Conservation (phyloP, 2,329 filamentous ascomycete genomes). For the Fusarium sp. region DNA sequence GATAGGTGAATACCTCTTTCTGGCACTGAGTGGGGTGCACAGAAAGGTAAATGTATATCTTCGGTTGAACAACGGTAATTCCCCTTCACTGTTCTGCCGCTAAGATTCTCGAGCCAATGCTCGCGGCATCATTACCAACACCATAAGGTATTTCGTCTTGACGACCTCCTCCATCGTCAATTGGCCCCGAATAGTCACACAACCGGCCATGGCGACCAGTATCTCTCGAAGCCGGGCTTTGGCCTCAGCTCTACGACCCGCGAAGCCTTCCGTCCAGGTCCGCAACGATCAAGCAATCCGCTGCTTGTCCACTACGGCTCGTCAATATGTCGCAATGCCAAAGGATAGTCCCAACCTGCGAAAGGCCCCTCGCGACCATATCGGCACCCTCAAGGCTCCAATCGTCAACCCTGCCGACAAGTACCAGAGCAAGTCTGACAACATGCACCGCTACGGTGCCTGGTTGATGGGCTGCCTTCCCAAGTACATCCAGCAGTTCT, state of each 20-base stretch:
- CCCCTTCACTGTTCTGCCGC: slow-evolving; percentile 29
- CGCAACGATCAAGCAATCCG: slow-evolving; percentile 59
- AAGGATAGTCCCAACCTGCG: slow-evolving; percentile 76
- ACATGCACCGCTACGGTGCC: slow-evolving; percentile 92
- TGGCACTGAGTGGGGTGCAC: fast-evolving
- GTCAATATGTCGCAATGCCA: slow-evolving; percentile 66
- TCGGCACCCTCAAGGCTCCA: slow-evolving; percentile 78
- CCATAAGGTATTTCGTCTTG: slow-evolving; percentile 45
- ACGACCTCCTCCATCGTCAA: slow-evolving; percentile 54
- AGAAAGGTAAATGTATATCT: slow-evolving; percentile 39
- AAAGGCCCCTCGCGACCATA: slow-evolving; percentile 67
- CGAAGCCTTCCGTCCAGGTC: slow-evolving; percentile 58
- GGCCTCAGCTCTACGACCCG: slow-evolving; percentile 67
- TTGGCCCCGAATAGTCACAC: slow-evolving; percentile 56
- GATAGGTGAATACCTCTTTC: slow-evolving; percentile 38
- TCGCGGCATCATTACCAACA: slow-evolving; percentile 51
- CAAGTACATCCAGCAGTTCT: slow-evolving; percentile 99
- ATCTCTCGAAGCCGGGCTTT: slow-evolving; percentile 68
- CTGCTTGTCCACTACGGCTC: slow-evolving; percentile 64
- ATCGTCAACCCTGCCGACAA: slow-evolving; percentile 94
- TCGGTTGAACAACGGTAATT: slow-evolving; percentile 51
- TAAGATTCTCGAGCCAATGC: slow-evolving; percentile 47
- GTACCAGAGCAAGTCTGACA: slow-evolving; percentile 86
- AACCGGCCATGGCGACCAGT: slow-evolving; percentile 69
- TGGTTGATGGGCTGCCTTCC: slow-evolving; percentile 97